phyloP scores from a whole-genome alignment of 176 grass and related monocot genomes.

The Phyllostachys edulis region DNA sequence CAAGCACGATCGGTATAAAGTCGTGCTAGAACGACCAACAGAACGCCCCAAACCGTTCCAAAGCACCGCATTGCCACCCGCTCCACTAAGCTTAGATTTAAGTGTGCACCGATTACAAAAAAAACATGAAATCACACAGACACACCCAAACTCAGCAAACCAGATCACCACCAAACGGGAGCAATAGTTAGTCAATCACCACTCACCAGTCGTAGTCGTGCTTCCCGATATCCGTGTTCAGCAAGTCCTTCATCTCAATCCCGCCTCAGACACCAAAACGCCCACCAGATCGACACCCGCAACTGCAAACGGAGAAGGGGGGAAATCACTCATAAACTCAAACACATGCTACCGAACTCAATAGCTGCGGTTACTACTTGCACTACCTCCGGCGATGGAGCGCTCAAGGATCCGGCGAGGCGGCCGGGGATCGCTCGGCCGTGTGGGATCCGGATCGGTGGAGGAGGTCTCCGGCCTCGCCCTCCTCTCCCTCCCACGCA shows the following conservation, averaged over 20 bases:
- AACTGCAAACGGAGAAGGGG: background rate
- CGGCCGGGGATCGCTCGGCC: background rate
- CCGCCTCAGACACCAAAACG: background rate
- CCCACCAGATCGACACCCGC: background rate
- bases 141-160: background rate
- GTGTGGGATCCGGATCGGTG: background rate
- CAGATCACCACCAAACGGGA: background rate
- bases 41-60: background rate
- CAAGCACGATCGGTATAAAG: background rate
- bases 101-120: background rate
- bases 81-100: background rate
- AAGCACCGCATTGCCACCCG: background rate
- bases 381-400: slow-evolving; percentile 9
- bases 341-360: background rate
- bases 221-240: slow-evolving; percentile 87
- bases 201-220: slow-evolving; percentile 97
- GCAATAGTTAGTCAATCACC: slow-evolving; percentile 35
- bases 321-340: background rate
- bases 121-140: background rate
- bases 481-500: background rate
- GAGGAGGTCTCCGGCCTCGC: background rate
- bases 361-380: background rate
- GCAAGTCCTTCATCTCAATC: slow-evolving; percentile 70
- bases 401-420: background rate
- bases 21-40: background rate